Evolutionary conservation across 148 eudicot species (phyloP), one percentile per base, ranked within the genome.

Genomic region (Mesembryanthemum crystallinum): DNA sequence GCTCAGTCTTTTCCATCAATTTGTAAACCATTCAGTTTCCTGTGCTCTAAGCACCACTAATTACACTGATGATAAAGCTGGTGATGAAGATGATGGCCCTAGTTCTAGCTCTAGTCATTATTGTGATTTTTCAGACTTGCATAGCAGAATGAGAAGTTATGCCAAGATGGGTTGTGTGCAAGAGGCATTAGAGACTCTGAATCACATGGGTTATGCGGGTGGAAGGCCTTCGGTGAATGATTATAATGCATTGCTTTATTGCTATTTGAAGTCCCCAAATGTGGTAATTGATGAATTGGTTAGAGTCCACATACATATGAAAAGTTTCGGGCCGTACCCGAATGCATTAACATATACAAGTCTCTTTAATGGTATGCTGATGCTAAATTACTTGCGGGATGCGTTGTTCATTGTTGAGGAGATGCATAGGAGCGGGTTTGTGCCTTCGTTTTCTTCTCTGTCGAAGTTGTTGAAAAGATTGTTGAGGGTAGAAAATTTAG

Each of bases 281-380:
- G 80, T 84, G 78, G 58, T 33, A 13, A 62, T 83, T 27, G 74
- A 82, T 27, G 83, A 78, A 21, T 64, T 91, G 64, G 61, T 68
- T 60, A 70, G 72, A 57, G 78, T 89, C 10, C 74, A 73, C 74
- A 9, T 32, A 57, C 72, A 58, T 72, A 83, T 89, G 89, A 84
- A 81, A 75, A 54, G 61, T 65, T 76, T 72, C 52, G 89, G 90
- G 69, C 80, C 81, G 1, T 60, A 24, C 52, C 96, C 92, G 10
- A 85, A 87, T 84, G 84, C 82, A 18, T 68, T 64, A 1, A 88
- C 96, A 10, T 91, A 73, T 66, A 78, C 77, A 37, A 66, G 64
- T 27, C 71, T 88, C 2, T 78, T 88, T 73, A 84, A 87, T 71
- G 92, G 91, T 42, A 43, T 87, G 84, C n/a, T 84, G 39, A 75